phyloP scores from a whole-genome alignment of 176 grass and related monocot species.

The Zoysia japonica region DNA sequence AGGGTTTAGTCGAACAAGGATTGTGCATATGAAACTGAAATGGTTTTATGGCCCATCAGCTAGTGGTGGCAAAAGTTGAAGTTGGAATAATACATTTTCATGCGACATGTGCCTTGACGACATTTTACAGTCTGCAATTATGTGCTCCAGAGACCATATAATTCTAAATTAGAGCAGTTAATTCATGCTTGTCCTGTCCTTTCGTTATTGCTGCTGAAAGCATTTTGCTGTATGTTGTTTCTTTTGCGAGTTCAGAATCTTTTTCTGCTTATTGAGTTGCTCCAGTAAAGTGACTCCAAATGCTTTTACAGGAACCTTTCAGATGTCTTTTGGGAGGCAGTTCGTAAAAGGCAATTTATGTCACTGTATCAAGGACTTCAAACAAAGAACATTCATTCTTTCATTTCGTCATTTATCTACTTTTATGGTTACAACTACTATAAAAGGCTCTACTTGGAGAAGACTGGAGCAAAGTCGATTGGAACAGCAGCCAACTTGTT shows the following conservation, averaged over 20 bases:
- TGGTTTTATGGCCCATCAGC: neutral
- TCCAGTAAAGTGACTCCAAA: conserved; percentile 19
- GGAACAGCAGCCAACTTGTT: conserved; percentile 85
- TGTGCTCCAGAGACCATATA: neutral
- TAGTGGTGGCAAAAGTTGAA: neutral
- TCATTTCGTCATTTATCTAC: conserved; percentile 89
- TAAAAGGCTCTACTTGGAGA: conserved; percentile 83
- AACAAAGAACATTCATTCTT: conserved; percentile 95
- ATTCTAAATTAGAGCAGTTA: neutral
- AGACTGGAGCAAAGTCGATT: conserved; percentile 79
- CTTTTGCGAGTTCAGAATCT: conserved; percentile 17
- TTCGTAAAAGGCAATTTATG: conserved; percentile 65
- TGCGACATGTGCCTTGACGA: neutral
- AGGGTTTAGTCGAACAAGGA: neutral
- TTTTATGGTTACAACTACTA: conserved; percentile 98
- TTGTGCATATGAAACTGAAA: neutral
- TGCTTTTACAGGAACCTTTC: conserved; percentile 75
- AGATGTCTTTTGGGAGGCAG: conserved; percentile 94
- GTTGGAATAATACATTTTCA: neutral
- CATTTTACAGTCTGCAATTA: neutral
- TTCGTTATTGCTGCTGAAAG: neutral
- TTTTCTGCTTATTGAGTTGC: neutral
- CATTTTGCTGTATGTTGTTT: conserved; percentile 19
- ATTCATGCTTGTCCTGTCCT: neutral
- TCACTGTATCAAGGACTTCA: conserved; percentile 93